Conservation (phyloP, 2,329 filamentous ascomycete species). For the Ophiostoma sp. region DNA sequence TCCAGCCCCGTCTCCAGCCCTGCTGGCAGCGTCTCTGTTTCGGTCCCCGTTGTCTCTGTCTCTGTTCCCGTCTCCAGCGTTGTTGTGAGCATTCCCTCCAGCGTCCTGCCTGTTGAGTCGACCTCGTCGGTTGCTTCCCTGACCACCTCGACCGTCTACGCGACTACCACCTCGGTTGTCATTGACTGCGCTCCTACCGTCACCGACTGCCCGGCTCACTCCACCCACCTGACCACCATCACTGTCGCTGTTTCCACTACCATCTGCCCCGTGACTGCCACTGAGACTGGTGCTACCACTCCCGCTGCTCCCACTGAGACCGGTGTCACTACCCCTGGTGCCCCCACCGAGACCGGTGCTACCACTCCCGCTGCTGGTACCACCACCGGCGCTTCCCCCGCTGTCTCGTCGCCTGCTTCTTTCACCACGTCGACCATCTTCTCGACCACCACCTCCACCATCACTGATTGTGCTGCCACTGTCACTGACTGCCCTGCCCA, state of each 20-base stretch:
- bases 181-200: conserved; percentile 44
- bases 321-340: conserved; percentile 35
- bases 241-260: conserved; percentile 55
- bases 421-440: conserved; percentile 37
- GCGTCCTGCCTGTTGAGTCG: no score
- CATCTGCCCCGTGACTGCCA: conserved; percentile 56
- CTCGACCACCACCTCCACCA: conserved; percentile 45
- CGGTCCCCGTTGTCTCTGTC: conserved; percentile 27
- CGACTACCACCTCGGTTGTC: conserved; percentile 46
- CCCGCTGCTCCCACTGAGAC: conserved; percentile 53
- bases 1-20: not conserved
- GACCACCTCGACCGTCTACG: conserved; percentile 39
- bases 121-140: conserved; percentile 21
- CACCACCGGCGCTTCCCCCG: not conserved
- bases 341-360: not conserved
- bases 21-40: not conserved
- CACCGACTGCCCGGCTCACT: conserved; percentile 47
- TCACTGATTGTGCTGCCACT: conserved; percentile 44
- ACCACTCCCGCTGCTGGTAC: not conserved
- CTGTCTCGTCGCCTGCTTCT: conserved; percentile 19
- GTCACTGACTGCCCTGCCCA: conserved; percentile 48
- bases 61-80: not conserved
- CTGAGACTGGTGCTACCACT: conserved; percentile 44
- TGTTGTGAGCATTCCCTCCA: not conserved
- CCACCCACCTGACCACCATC: conserved; percentile 43